Base-by-base conservation (phyloP, 2,329 filamentous ascomycete genomes). In the Colletotrichum liaoningense region DNA sequence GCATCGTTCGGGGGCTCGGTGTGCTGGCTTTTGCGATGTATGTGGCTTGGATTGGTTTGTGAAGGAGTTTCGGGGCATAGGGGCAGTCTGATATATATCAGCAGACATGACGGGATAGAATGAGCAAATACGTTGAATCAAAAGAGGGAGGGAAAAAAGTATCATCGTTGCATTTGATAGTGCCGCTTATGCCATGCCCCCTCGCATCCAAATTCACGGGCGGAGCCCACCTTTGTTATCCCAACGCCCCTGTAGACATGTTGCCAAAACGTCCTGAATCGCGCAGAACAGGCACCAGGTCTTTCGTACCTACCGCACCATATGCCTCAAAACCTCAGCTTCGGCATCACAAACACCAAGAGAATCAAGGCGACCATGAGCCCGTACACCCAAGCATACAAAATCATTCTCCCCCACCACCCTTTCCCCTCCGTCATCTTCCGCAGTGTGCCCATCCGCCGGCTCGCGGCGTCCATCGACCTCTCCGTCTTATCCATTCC, bases 381-480 rank as follows among this genome's bases (percentile, higher is more conserved):
- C 35, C 90, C 94, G 78, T 92, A 93, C 62, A 98, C 95, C 88
- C 94, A 93, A 52, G 87, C 93, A 85, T 97, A 98, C 74, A 98
- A 86, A 83, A 96, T 87, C 86, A 97, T 90, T 65, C 95, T 86
- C 6, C 93, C 95, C 91, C 90, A 95, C 93, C 93, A 97, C 0
- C 95, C 95, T 80, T 93, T 92, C 4, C 95, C 95, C 84, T 98
- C 96, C 19, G 93, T 95, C 91, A 97, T 95, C 65, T 88, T 88
- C 77, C 90, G 87, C 80, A 98, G 82, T 78, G 90, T 88, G 1
- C 94, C 93, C 94, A 98, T 97, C 75, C 91, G 87, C 75, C 90
- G 89, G 66, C 91, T 91, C 4, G 95, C 95, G 1, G 91, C 89
- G 73, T 95, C 92, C 89, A 98, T 93, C 22, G 92, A 92, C 58